Base-by-base conservation (phyloP, 257 asterid genomes). In the Coffea eugenioides region DNA sequence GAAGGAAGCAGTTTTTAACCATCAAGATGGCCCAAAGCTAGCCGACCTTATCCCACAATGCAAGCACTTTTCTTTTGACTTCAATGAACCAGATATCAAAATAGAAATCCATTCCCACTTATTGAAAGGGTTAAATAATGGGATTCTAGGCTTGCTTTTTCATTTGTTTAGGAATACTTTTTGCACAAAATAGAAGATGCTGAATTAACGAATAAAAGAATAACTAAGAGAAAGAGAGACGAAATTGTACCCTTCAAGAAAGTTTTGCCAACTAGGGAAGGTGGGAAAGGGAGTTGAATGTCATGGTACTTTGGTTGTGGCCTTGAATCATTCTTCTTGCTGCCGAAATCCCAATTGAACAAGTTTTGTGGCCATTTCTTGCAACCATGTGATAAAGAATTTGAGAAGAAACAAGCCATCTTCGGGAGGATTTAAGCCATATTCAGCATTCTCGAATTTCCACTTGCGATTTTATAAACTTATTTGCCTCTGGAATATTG, bases 261-360 rank as follows among this genome's bases (percentile, higher is more conserved):
- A 76, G 98, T 93, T 74, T 89, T 87, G 87, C 80, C 54, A 18
- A 93, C 75, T 5, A 93, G 86, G 66, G 98, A 89, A 77, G 90
- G 83, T 73, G 95, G 89, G 65, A 94, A 94, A 34, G 90, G 97
- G 77, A 91, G 95, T 66, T 88, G 89, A 80, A 88, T 72, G 62
- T 87, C 85, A 81, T 90, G 83, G 61, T 94, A 92, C 61, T 86
- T 82, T 6, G 90, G 87, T 76, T 87, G 88, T 74, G 91, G 81
- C 21, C 80, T 80, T 39, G 20, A 82, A 81, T 78, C 69, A 67
- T 62, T 83, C 72, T 69, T 87, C 73, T 82, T 89, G 76, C 71
- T 85, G 59, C 97, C 97, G 54, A 94, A 91, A 75, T 87, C 84
- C 97, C 98, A 92, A 1, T 86, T 86, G 82, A 94, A 92, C 8